Evolutionary conservation across 2,329 filamentous ascomycete species (phyloP).

Genomic region (Aspergillus costaricaensis): DNA sequence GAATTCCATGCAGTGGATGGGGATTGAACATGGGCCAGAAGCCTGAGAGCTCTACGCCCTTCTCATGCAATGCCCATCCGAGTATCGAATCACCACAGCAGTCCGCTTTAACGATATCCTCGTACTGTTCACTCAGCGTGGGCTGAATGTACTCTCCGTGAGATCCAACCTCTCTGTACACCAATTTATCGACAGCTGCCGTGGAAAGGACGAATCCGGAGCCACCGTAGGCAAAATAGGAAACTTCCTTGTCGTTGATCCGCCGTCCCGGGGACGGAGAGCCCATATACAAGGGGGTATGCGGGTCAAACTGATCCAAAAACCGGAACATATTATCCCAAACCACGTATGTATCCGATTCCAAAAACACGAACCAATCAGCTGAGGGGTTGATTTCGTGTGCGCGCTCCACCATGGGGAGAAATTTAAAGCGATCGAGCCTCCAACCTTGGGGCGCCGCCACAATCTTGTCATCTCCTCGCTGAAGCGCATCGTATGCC

Average conservation of each 20-base stretch:
- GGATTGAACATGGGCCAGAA: constrained; percentile 53
- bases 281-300: constrained; percentile 51
- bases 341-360: constrained; percentile 56
- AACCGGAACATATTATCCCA: constrained; percentile 53
- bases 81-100: constrained; percentile 58
- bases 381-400: constrained; percentile 51
- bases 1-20: constrained; percentile 54
- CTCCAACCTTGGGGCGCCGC: constrained; percentile 50
- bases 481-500: constrained; percentile 46
- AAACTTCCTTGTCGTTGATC: constrained; percentile 15
- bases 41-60: constrained; percentile 49
- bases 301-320: constrained; percentile 52
- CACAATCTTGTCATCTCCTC: constrained; percentile 34
- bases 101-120: constrained; percentile 48
- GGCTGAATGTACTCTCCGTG: constrained; percentile 44
- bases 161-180: constrained; percentile 18
- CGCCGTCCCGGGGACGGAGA: constrained; percentile 48
- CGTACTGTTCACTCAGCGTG: constrained; percentile 44
- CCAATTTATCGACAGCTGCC: constrained; percentile 48
- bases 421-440: constrained; percentile 60
- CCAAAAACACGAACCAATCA: constrained; percentile 59
- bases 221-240: constrained; percentile 54
- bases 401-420: constrained; percentile 57
- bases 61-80: constrained; percentile 50
- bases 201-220: constrained; percentile 52